Evolutionary conservation across 768 basidiomycete genomes (phyloP).

Genomic region (Lentinula edodes): DNA sequence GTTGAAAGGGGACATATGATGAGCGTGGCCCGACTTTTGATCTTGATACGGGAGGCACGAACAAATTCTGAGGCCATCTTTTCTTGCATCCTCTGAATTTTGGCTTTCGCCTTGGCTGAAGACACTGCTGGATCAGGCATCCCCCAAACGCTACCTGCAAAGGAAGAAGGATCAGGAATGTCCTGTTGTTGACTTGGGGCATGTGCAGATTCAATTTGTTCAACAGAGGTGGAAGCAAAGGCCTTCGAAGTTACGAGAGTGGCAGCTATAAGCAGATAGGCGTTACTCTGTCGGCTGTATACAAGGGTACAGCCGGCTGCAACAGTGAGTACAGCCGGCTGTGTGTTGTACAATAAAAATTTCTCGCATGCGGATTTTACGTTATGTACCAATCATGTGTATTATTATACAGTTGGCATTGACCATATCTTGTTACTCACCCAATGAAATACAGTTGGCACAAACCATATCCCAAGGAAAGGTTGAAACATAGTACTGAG

Average conservation of each 20-base stretch:
- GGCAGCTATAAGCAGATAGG: conserved; percentile 61
- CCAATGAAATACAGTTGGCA: no score
- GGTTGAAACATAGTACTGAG: no score
- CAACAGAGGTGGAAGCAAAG: conserved; percentile 58
- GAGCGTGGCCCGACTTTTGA: conserved; percentile 84
- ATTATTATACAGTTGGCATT: no score
- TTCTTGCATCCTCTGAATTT: conserved; percentile 60
- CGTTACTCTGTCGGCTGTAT: no score
- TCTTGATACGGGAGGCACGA: conserved; percentile 72
- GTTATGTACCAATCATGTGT: no score
- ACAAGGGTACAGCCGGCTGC: no score
- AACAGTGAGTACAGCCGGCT: no score
- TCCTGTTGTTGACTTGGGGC: conserved; percentile 18
- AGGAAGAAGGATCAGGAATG: conserved; percentile 46
- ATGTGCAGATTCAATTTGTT: conserved; percentile 33
- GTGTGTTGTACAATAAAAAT: no score
- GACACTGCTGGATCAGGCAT: conserved; percentile 55
- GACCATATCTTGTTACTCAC: no score
- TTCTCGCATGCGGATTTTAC: no score
- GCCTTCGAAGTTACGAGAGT: conserved; percentile 66
- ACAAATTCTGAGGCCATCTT: conserved; percentile 67
- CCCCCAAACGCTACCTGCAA: conserved; percentile 77
- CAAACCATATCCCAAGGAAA: no score
- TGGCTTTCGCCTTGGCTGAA: conserved; percentile 55
- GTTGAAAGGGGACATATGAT: conserved; percentile 96